Percentiles rank a stretch among this genome's conserved stretches.
These are phyloP conservation scores for Beta vulgaris DNA, from an alignment of 148 eudicot genomes.

Conservation along the genomic window DNA sequence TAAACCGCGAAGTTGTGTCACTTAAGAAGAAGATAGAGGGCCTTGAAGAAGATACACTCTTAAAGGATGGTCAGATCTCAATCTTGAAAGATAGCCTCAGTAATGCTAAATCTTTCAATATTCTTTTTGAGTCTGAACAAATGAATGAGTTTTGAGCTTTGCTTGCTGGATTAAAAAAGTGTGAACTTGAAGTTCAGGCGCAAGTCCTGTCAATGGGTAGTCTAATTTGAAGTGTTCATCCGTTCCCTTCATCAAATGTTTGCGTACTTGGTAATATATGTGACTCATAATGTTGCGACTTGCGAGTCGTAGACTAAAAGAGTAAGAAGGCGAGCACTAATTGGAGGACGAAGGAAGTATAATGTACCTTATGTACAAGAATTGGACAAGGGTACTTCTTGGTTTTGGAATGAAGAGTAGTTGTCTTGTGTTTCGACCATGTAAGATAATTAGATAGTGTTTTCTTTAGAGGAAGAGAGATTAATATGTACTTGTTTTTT, in stretches of 20 bases:
- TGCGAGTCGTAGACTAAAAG: not conserved
- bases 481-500: too few relatives aligned
- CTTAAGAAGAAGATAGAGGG: constrained; percentile 31
- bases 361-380: constrained; percentile 13
- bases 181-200: not conserved
- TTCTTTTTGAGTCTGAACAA: constrained; percentile 29
- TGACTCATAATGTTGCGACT: not conserved
- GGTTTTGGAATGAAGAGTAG: not conserved
- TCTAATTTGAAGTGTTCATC: not conserved
- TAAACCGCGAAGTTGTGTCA: constrained; percentile 24
- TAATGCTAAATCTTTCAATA: constrained; percentile 26
- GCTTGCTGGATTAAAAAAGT: not conserved
- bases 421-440: not conserved
- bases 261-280: not conserved
- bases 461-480: too few relatives aligned
- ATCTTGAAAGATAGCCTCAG: constrained; percentile 37
- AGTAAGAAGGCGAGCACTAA: not conserved
- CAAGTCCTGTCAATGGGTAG: not conserved
- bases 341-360: not conserved
- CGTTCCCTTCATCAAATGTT: not conserved
- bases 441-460: too few relatives aligned
- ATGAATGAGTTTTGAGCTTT: constrained; percentile 17
- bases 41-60: constrained; percentile 37
- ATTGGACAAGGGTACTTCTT: not conserved
- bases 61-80: constrained; percentile 39